Percentiles rank a stretch among this genome's conserved stretches.
Evolutionary conservation across 2,329 filamentous ascomycete species (phyloP).

Genomic region (Talaromyces sp.): DNA sequence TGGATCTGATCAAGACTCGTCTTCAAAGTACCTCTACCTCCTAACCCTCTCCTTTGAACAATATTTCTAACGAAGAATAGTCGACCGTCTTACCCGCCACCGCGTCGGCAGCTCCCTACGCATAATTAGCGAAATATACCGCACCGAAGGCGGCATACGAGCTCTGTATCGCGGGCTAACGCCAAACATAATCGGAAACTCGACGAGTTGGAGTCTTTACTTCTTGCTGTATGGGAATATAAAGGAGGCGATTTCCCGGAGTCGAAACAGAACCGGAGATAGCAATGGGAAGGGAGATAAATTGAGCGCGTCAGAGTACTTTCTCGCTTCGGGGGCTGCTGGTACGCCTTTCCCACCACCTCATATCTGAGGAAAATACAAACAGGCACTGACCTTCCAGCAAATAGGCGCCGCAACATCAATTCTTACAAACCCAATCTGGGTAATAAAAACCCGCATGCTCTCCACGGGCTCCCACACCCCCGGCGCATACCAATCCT

Average conservation of each 20-base stretch:
- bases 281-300: conserved; percentile 23
- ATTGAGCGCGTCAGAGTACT: conserved; percentile 69
- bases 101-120: conserved; percentile 52
- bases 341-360: conserved; percentile 36
- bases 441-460: conserved; percentile 98
- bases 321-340: conserved; percentile 66
- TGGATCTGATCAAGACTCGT: conserved; percentile 95
- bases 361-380: background rate
- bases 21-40: conserved; percentile 66
- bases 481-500: conserved; percentile 75
- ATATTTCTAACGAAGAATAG: conserved; percentile 36
- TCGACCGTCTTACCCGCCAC: conserved; percentile 48
- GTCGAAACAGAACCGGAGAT: conserved; percentile 27
- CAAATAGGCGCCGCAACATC: conserved; percentile 63
- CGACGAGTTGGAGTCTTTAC: conserved; percentile 84
- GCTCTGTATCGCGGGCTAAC: conserved; percentile 86
- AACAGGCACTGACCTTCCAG: background rate
- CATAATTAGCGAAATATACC: conserved; percentile 51
- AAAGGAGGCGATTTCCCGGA: conserved; percentile 49
- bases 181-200: conserved; percentile 88
- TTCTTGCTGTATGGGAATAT: conserved; percentile 70
- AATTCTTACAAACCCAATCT: conserved; percentile 86
- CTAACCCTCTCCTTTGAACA: background rate
- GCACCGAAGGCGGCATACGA: conserved; percentile 55
- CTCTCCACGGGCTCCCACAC: conserved; percentile 73